Evolutionary conservation across 352 stramenopile genomes (phyloP).

Genomic region (Aphanomyces invadans): DNA sequence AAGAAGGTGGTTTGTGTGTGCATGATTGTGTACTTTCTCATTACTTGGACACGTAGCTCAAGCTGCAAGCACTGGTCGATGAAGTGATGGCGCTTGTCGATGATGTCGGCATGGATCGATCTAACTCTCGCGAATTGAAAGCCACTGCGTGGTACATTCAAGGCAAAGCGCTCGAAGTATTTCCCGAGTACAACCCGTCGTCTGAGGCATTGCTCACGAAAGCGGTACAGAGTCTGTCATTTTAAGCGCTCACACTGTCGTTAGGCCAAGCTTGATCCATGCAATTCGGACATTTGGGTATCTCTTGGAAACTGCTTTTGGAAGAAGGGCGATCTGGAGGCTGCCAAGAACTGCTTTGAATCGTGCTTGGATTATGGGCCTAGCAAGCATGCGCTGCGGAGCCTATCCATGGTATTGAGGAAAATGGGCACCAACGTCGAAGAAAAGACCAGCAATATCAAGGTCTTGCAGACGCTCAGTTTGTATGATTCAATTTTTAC

Average conservation of each 20-base stretch:
- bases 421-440: constrained; percentile 16
- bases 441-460: constrained; percentile 11
- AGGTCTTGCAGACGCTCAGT: no score
- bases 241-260: neutral
- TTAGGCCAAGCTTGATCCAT: constrained; percentile 23
- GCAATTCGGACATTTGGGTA: constrained; percentile 19
- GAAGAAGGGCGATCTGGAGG: constrained; percentile 20
- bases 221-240: no score
- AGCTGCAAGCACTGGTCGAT: constrained; percentile 5
- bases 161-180: constrained; percentile 21
- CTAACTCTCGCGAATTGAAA: neutral
- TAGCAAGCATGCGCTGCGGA: constrained; percentile 21
- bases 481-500: no score
- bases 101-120: neutral
- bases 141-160: constrained; percentile 14
- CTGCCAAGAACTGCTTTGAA: constrained; percentile 21
- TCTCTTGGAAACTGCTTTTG: constrained; percentile 22
- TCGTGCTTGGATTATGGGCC: constrained; percentile 16
- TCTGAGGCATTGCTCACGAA: constrained; percentile 13
- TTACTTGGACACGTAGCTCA: neutral
- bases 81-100: constrained; percentile 10
- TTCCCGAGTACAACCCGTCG: constrained; percentile 13
- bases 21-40: neutral
- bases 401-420: constrained; percentile 16
- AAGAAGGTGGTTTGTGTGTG: constrained; percentile 2